Percentiles rank a stretch among this genome's conserved stretches.
Evolutionary conservation across 345 rosid genomes (phyloP).

Genomic region (Lepidium didymum): DNA sequence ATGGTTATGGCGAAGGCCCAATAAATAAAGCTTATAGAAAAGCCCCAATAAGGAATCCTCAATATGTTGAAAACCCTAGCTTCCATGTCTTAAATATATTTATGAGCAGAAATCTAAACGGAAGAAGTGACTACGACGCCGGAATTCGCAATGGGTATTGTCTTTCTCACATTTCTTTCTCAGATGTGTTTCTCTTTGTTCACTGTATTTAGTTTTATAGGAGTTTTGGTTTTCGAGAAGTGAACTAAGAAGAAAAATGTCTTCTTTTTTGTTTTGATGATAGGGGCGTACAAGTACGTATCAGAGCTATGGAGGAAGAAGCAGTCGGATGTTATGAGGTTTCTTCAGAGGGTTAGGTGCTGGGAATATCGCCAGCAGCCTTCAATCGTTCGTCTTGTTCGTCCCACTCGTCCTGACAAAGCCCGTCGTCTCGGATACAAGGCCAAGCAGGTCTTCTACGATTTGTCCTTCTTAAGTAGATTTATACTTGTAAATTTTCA

Average conservation of each 20-base stretch:
- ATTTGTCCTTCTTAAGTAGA: not conserved
- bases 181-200: not conserved
- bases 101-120: not conserved
- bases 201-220: not conserved
- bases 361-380: constrained; percentile 99
- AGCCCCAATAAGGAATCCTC: not conserved
- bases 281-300: constrained; percentile 94
- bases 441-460: constrained; percentile 78
- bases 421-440: constrained; percentile 96
- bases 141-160: constrained; percentile 24
- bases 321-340: constrained; percentile 99
- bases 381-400: constrained; percentile 86
- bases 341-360: constrained; percentile 95
- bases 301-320: constrained; percentile 99
- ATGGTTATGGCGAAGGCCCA: not conserved
- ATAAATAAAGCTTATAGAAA: not conserved
- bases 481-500: not conserved
- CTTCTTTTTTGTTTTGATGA: not conserved
- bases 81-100: not conserved
- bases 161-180: not conserved
- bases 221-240: not conserved
- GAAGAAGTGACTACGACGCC: constrained; percentile 23
- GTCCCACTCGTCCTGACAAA: constrained; percentile 94
- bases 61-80: constrained; percentile 10
- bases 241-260: not conserved